Evolutionary conservation across 2,329 filamentous ascomycete species (phyloP).

Genomic region (Beauveria varroae): DNA sequence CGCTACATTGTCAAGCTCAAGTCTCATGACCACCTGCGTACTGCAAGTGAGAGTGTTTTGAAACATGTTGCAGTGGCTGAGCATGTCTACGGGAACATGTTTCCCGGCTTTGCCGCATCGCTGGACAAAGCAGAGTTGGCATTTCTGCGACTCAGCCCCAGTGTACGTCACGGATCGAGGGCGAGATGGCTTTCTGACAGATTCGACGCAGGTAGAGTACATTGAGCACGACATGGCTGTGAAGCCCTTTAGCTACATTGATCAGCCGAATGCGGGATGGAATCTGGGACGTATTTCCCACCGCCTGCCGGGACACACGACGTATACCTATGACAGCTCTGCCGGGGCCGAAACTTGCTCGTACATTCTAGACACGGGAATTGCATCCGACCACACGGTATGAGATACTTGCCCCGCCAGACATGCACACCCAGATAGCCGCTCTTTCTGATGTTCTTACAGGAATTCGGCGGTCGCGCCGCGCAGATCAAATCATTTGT

Average conservation of each 20-base stretch:
- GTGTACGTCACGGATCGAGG: neutral
- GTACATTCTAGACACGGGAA: conserved; percentile 5
- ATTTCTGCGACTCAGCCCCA: neutral
- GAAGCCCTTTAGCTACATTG: neutral
- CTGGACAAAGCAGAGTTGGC: neutral
- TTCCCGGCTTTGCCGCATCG: neutral
- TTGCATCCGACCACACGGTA: neutral
- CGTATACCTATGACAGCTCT: conserved; percentile 4
- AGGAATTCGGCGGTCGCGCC: conserved; percentile 31
- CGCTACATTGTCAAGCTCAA: conserved; percentile 8
- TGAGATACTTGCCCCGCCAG: neutral
- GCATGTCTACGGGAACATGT: neutral
- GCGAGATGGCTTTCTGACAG: neutral
- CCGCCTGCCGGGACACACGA: neutral
- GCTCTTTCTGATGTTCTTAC: neutral
- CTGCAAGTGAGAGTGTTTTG: neutral
- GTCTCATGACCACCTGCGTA: neutral
- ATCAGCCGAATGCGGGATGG: neutral
- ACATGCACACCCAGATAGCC: neutral
- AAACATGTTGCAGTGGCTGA: neutral
- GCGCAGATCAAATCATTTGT: conserved; percentile 16
- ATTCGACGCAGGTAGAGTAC: neutral
- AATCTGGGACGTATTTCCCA: conserved; percentile 3
- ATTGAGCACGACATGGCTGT: neutral
- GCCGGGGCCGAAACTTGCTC: conserved; percentile 4